Conservation (phyloP, 2,329 filamentous ascomycete species). For the Ceratocystis smalleyi region DNA sequence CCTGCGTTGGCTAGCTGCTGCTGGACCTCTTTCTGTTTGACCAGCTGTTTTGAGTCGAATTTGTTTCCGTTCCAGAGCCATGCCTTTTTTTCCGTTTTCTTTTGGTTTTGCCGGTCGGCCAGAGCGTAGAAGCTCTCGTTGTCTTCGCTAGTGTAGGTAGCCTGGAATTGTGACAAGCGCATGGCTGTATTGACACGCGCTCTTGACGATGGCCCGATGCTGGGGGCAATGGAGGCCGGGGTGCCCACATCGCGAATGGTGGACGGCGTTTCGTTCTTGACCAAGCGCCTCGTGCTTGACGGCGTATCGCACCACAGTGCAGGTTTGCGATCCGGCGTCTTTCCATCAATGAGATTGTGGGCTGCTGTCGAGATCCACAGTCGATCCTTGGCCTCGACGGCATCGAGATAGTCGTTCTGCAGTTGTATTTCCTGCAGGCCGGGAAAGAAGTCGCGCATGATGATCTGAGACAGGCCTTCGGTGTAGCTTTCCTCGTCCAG, state of each 20-base stretch:
- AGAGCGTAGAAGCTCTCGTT: conserved; percentile 94
- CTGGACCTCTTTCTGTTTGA: conserved; percentile 49
- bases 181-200: conserved; percentile 14
- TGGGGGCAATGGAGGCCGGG: conserved; percentile 7
- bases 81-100: conserved; percentile 65
- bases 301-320: background rate
- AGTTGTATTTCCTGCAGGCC: conserved; percentile 72
- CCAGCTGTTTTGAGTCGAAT: conserved; percentile 62
- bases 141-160: conserved; percentile 91
- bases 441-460: conserved; percentile 92
- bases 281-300: conserved; percentile 38
- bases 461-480: conserved; percentile 78
- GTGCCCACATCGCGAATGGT: conserved; percentile 2
- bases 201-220: background rate
- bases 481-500: conserved; percentile 92
- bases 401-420: conserved; percentile 84
- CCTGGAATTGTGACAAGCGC: conserved; percentile 62
- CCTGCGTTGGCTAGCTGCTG: conserved; percentile 33
- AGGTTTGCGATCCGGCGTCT: conserved; percentile 38
- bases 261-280: conserved; percentile 41
- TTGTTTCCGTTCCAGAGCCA: conserved; percentile 88
- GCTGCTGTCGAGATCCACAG: conserved; percentile 77
- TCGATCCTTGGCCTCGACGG: conserved; percentile 68
- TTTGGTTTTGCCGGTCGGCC: conserved; percentile 78
- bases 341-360: conserved; percentile 55